Conservation (phyloP, 108 stramenopile genomes). For the Licmophora abbreviata region DNA sequence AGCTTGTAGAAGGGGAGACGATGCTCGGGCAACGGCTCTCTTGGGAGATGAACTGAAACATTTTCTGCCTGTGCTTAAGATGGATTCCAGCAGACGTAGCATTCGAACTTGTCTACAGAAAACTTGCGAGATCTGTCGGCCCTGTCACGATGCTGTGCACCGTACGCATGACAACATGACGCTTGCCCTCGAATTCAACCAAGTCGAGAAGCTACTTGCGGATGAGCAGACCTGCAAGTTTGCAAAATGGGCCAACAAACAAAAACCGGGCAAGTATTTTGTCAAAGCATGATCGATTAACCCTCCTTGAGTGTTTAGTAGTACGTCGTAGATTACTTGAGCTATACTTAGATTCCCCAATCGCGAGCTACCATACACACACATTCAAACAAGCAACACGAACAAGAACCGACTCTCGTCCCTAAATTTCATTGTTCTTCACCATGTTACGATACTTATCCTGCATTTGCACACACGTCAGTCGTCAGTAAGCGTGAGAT, state of each 20-base stretch:
- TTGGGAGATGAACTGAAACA: conserved; percentile 31
- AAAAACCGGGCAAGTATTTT: conserved; percentile 41
- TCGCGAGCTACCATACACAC: no score
- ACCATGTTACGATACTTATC: no score
- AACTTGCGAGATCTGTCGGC: conserved; percentile 53
- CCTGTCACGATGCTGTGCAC: conserved; percentile 57
- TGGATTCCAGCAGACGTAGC: conserved; percentile 6
- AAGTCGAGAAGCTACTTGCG: conserved; percentile 36
- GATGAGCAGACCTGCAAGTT: conserved; percentile 49
- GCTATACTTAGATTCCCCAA: no score
- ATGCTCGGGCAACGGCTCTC: conserved; percentile 18
- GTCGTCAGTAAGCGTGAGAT: no score
- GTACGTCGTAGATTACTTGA: no score
- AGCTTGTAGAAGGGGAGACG: conserved; percentile 12
- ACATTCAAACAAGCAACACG: no score
- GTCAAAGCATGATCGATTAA: no score
- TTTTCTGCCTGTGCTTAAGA: conserved; percentile 2
- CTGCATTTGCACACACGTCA: no score
- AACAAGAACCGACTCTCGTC: no score
- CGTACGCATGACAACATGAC: conserved; percentile 48
- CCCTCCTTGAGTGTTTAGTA: no score
- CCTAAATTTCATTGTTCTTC: no score
- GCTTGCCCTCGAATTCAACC: conserved; percentile 49
- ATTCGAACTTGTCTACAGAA: conserved; percentile 31
- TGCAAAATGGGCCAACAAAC: conserved; percentile 64